Evolutionary conservation across 495 filamentous ascomycete species (phyloP), one percentile per base, ranked within the genome.

Genomic region (Penicillium maclennaniae): DNA sequence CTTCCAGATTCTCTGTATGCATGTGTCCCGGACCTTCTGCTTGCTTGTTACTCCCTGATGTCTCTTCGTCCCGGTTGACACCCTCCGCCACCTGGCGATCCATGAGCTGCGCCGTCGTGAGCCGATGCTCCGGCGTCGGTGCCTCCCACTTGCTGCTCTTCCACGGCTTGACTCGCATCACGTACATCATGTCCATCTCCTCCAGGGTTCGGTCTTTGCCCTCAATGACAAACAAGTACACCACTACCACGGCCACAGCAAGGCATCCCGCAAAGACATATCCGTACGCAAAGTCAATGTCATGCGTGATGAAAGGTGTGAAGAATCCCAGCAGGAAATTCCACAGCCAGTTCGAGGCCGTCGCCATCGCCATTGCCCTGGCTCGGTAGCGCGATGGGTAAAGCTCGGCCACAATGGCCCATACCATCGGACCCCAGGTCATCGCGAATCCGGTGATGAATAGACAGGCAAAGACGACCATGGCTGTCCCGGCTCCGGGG

Each of bases 311-410:
- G 58, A 87, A 84, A 0, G 88, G 87, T 0, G 88, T 90, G 69
- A 91, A 87, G 71, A 92, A 90, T 0, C 82, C 79, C 47, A 93
- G 78, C 47, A 92, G 63, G 71, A 92, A 95, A 60, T 93, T 95
- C 85, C 86, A 92, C 34, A 86, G 75, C 90, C 90, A 95, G 70
- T 93, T 95, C 17, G 82, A 82, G 1, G 86, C 83, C 0, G 90
- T 92, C 7, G 86, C 85, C 14, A 91, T 62, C n/a, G 84, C 85
- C 84, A 91, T 91, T 17, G 78, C 83, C 10, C 81, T 79, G 0
- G 87, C 87, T 8, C 88, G 80, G 56, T 89, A 90, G 21, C 82
- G 75, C 16, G 81, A 79, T 16, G 90, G 89, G 63, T 88, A 95
- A 46, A 92, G 75, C 67, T 95, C 90, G 7, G 86, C 87, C n/a